phyloP scores from a whole-genome alignment of 805 yeast species.

The Pichia eremophila region DNA sequence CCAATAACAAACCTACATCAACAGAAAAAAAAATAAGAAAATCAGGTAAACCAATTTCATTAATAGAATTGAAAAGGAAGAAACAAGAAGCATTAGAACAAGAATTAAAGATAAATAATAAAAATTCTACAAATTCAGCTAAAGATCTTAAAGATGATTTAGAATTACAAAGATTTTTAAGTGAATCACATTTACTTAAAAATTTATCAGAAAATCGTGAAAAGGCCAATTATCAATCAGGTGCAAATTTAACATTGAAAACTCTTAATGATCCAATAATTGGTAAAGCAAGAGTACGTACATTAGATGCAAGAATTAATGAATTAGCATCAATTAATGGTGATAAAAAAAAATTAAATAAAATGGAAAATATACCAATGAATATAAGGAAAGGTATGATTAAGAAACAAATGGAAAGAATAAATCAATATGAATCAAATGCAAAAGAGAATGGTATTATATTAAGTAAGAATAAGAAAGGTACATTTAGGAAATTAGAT shows the following conservation, averaged over 20 bases:
- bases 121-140: conserved; percentile 6
- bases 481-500: conserved; percentile 45
- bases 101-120: conserved; percentile 12
- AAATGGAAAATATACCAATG: conserved; percentile 81
- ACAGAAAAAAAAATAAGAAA: conserved; percentile 44
- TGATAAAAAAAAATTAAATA: conserved; percentile 24
- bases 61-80: conserved; percentile 30
- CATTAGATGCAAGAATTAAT: conserved; percentile 50
- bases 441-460: conserved; percentile 89
- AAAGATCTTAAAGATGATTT: conserved; percentile 43
- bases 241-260: conserved; percentile 58
- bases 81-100: conserved; percentile 26
- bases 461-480: conserved; percentile 61
- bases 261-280: conserved; percentile 56
- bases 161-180: conserved; percentile 59
- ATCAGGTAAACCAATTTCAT: conserved; percentile 53
- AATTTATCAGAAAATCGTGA: conserved; percentile 12
- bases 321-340: conserved; percentile 39
- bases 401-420: conserved; percentile 41
- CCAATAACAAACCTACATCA: conserved; percentile 19
- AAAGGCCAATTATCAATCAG: conserved; percentile 37
- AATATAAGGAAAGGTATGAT: conserved; percentile 78
- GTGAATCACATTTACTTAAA: conserved; percentile 61
- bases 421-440: conserved; percentile 53
- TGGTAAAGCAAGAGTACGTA: conserved; percentile 61